Conservation (phyloP, 352 stramenopile species). For the Globisporangium parvum region DNA sequence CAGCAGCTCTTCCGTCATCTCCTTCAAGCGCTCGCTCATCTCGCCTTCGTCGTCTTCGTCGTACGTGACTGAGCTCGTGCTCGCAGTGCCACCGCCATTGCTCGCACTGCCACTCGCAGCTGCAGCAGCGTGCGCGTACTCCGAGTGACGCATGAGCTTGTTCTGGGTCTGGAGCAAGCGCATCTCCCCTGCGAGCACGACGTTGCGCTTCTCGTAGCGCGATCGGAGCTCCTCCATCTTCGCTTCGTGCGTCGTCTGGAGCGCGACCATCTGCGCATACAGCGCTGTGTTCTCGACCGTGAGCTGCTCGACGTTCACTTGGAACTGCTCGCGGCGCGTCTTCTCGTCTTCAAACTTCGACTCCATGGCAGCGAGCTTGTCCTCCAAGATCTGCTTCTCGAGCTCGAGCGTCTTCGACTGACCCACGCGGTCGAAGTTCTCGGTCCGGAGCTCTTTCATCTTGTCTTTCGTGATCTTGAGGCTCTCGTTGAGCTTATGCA, state of each 20-base stretch:
- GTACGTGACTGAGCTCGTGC: constrained; percentile 10
- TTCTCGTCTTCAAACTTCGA: constrained; percentile 79
- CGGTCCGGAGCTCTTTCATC: constrained; percentile 35
- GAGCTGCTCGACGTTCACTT: constrained; percentile 82
- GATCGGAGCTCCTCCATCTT: constrained; percentile 77
- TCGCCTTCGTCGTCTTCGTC: constrained; percentile 36
- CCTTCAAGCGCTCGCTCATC: constrained; percentile 42
- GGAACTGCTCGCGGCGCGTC: constrained; percentile 73
- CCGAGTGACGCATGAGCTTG: constrained; percentile 50
- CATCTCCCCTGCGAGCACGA: constrained; percentile 66
- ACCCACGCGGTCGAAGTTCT: constrained; percentile 52
- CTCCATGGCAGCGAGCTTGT: constrained; percentile 59
- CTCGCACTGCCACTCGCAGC: not conserved
- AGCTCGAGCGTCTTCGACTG: constrained; percentile 60
- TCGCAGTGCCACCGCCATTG: not conserved
- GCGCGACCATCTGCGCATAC: constrained; percentile 82
- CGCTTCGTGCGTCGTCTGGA: constrained; percentile 75
- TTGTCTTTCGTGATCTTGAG: constrained; percentile 57
- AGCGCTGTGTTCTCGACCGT: constrained; percentile 81
- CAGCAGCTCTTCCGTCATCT: constrained; percentile 69
- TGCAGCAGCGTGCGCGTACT: constrained; percentile 12
- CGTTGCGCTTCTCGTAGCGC: constrained; percentile 66
- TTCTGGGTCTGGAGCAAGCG: constrained; percentile 74
- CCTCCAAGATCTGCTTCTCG: constrained; percentile 68
- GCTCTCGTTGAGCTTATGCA: constrained; percentile 59